These are phyloP conservation scores for Amphicarpaea edgeworthii DNA, from an alignment of 306 rosid genomes.

Conservation along the genomic window DNA sequence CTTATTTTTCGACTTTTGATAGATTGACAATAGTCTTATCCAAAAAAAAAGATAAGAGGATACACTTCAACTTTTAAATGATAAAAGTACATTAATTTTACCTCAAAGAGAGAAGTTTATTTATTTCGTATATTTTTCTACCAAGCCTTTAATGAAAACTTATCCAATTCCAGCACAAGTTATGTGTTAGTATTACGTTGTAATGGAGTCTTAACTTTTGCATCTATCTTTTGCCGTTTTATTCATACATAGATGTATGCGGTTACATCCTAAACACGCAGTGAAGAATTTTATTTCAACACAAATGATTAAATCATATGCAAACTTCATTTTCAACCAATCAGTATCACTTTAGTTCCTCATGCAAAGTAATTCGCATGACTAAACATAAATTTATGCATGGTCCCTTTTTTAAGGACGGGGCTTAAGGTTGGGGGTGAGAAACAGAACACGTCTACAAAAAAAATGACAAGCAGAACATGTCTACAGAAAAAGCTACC, in stretches of 20 bases:
- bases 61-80: neutral
- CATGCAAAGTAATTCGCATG: conserved; percentile 27
- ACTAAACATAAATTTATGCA: conserved; percentile 39
- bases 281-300: conserved; percentile 18
- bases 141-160: neutral
- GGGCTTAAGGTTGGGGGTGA: conserved; percentile 22
- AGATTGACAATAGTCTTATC: too few species aligned
- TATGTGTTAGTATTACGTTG: neutral
- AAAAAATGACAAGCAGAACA: conserved; percentile 44
- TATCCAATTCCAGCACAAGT: neutral
- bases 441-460: conserved; percentile 39
- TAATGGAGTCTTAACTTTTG: neutral
- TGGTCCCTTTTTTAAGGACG: conserved; percentile 27
- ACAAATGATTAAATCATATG: conserved; percentile 19
- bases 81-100: neutral
- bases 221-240: neutral
- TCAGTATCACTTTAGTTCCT: conserved; percentile 20
- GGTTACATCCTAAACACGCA: neutral
- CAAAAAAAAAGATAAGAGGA: too few species aligned
- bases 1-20: too few species aligned
- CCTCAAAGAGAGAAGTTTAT: neutral
- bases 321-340: conserved; percentile 35
- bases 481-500: conserved; percentile 36
- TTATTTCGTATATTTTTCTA: neutral
- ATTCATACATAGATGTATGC: too few species aligned